Evolutionary conservation across 192 early-diverging fungal species (phyloP).

Genomic region (Mortierella hygrophila): DNA sequence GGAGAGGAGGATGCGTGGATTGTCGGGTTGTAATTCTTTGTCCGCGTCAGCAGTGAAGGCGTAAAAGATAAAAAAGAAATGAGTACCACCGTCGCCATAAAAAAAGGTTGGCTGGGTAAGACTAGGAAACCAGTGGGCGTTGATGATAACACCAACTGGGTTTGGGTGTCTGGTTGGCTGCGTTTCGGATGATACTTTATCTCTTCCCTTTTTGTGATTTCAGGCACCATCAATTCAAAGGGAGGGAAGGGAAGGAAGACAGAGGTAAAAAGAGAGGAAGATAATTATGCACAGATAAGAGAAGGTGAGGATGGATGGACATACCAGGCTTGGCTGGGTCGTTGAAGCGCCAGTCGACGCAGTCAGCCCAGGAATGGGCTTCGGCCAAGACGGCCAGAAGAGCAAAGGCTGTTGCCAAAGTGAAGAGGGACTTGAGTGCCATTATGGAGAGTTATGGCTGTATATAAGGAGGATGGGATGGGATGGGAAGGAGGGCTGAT

Average conservation of each 20-base stretch:
- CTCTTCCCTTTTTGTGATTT: neutral
- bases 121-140: too few relatives aligned
- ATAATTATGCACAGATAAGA: neutral
- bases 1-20: too few relatives aligned
- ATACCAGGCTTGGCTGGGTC: slow-evolving; percentile 40
- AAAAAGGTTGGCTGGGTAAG: too few relatives aligned
- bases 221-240: neutral
- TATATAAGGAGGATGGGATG: neutral
- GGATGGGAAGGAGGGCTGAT: neutral
- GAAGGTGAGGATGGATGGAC: neutral
- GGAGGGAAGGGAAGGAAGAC: neutral
- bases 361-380: slow-evolving; percentile 49
- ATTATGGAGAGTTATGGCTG: neutral
- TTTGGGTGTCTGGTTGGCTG: neutral
- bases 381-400: slow-evolving; percentile 24
- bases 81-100: too few relatives aligned
- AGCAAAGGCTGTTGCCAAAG: slow-evolving; percentile 28
- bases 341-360: slow-evolving; percentile 53
- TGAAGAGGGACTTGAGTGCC: slow-evolving; percentile 10
- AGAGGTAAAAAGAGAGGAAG: neutral
- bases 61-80: too few relatives aligned
- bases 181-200: neutral
- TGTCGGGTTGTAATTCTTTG: too few relatives aligned
- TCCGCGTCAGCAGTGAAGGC: too few relatives aligned
- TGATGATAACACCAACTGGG: too few relatives aligned